Evolutionary conservation across 108 stramenopile genomes (phyloP), one percentile per base, ranked within the genome.

Genomic region (Cyclotella choctawhatcheeana): DNA sequence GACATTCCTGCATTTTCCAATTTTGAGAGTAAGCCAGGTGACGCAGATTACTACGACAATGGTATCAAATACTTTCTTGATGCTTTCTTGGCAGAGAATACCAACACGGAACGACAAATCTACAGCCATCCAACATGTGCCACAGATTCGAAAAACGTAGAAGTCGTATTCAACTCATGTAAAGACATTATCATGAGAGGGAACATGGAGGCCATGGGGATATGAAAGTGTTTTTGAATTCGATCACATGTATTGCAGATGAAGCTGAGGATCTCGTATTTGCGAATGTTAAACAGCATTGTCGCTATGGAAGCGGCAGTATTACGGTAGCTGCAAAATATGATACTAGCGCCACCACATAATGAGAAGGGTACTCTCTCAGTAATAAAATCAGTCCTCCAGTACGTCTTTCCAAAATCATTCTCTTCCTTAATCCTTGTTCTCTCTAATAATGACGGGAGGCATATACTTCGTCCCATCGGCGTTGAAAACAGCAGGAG

Each of bases 41-140:
- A 97, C 67, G 88, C 85, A 64, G 94, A 97, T 69, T 84, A 86
- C 31, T 94, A 89, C 82, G 86, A 86, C 26, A 78, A 51, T 21
- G 89, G 88, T 34, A 73, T 86, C 44, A 43, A 84, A 37, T 94
- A 91, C 86, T 87, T 94, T 73, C 40, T 89, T 7, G 71, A 83
- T 37, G 84, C 83, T 75, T 92, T 89, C 73, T 52, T 88, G 54
- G 68, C 65, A 20, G 45, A 79, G 67, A 87, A 88, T 55, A 45
- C 61, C 21, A 79, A 83, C 61, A 45, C 51, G 3, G 60, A 60
- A 6, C 37, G 82, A 44, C 72, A 89, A 59, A 68, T 89, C 21
- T 89, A 84, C 71, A 67, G 74, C 67, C 90, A 91, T 58, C 79
- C 87, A 59, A 91, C 90, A 12, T 87, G 86, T 55, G 88, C 88